Conservation (phyloP, 805 yeast genomes). For the Nakazawaea ambrosiae region DNA sequence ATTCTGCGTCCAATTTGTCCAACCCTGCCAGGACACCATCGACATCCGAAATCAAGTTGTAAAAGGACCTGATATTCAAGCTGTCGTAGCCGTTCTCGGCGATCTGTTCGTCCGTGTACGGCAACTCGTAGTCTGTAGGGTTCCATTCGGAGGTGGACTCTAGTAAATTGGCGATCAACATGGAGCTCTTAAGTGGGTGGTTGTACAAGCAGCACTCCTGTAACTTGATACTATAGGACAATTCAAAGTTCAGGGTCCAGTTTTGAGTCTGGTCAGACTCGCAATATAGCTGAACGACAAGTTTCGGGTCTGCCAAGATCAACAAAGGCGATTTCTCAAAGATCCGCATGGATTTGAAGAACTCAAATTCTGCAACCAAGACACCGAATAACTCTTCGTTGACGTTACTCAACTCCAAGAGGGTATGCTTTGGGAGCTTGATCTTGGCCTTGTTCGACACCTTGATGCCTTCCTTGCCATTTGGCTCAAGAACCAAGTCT, state of each 20-base stretch:
- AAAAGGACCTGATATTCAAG: slow-evolving; percentile 34
- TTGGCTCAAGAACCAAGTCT: background rate
- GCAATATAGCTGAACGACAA: too few species aligned
- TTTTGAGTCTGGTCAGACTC: too few species aligned
- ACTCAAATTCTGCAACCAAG: background rate
- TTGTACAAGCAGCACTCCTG: slow-evolving; percentile 8
- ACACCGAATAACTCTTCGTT: background rate
- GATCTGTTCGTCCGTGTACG: background rate
- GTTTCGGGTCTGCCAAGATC: too few species aligned
- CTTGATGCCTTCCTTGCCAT: background rate
- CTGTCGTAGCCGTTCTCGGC: background rate
- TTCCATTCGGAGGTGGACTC: background rate
- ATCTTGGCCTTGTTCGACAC: background rate
- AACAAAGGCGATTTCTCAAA: slow-evolving; percentile 6
- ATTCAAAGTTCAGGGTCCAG: too few species aligned
- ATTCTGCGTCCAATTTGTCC: slow-evolving; percentile 3
- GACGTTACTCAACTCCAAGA: background rate
- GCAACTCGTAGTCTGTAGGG: slow-evolving; percentile 1
- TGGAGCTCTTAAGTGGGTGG: slow-evolving; percentile 3
- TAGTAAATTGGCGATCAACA: background rate
- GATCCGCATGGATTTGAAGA: slow-evolving; percentile 9
- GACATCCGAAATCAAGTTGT: slow-evolving; percentile 39
- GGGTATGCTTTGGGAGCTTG: background rate
- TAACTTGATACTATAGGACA: slow-evolving; percentile 1
- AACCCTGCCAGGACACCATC: slow-evolving; percentile 17